Base-by-base conservation (phyloP, 2,329 filamentous ascomycete species). In the Incumbomyces delicatus region DNA sequence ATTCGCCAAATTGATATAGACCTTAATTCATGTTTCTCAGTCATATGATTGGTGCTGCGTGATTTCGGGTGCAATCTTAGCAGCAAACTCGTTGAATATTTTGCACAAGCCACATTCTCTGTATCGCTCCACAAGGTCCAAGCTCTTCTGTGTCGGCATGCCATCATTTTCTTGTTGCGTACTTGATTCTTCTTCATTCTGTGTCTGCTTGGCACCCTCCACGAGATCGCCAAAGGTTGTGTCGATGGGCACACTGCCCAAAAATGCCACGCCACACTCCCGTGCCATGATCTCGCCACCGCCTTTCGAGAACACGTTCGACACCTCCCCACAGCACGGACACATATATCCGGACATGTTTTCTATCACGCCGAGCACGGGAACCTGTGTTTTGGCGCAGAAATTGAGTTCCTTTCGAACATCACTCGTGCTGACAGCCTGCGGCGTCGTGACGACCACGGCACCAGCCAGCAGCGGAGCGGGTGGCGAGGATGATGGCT, bases 401-500 rank as follows among this genome's bases (percentile, higher is more conserved):
- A 95, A 95, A 63, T 95, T 95, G 53, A 95, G 76, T 65, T 95
- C 89, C 62, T 95, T 95, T 60, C 87, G 83, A 32, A 98, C 92
- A 61, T 98, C 92, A 0, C 87, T 85, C 22, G 90, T 94, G 11
- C 87, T 83, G 41, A 98, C 85, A 0, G 90, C 92, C 63, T 98
- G 92, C 0, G 92, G 92, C 0, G 92, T 98, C 2, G 92, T 98
- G 1, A 98, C 90, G 0, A 98, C 81, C 1, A 98, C 88, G 0
- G 92, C 90, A 7, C 90, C 92, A 1, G 84, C 78, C 2, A 95
- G 75, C 2, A 95, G 75, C 0, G 79, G 79, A 18, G 63, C 40
- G 6, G 50, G 42, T 14, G 36, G 47, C 14, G 55, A 44, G 0
- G 79, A 74, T 2, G 68, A 47, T 6, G 51, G 59, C 8, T 62